Evolutionary conservation across 257 asterid genomes (phyloP).

Genomic region (Solanum chilense): DNA sequence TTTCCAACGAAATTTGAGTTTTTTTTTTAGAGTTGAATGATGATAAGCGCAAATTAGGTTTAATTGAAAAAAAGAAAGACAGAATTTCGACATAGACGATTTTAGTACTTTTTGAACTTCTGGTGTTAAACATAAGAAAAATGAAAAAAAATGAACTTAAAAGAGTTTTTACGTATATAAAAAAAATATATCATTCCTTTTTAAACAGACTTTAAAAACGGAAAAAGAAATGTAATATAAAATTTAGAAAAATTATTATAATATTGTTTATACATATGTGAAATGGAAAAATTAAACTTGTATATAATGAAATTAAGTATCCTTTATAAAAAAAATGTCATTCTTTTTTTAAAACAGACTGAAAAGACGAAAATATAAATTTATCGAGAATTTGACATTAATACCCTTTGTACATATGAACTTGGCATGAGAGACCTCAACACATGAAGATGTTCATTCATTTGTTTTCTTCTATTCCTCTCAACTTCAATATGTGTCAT

Average conservation of each 20-base stretch:
- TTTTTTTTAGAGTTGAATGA: neutral
- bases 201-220: neutral
- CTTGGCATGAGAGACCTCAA: slow-evolving; percentile 93
- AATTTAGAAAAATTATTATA: neutral
- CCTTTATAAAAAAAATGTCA: no score
- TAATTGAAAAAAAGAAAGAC: neutral
- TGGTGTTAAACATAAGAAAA: neutral
- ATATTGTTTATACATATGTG: slow-evolving; percentile 3
- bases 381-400: neutral
- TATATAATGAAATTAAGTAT: no score
- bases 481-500: slow-evolving; percentile 96
- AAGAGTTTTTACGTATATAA: neutral
- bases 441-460: slow-evolving; percentile 90
- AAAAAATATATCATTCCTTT: neutral
- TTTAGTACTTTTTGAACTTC: neutral
- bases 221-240: neutral
- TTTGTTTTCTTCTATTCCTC: slow-evolving; percentile 87
- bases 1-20: neutral
- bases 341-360: no score
- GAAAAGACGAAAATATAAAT: neutral
- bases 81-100: neutral
- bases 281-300: neutral
- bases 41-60: neutral
- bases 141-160: neutral
- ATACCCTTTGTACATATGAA: slow-evolving; percentile 79